Conservation (phyloP, 139 green algal genomes). For the Tetradesmus lagerheimii region DNA sequence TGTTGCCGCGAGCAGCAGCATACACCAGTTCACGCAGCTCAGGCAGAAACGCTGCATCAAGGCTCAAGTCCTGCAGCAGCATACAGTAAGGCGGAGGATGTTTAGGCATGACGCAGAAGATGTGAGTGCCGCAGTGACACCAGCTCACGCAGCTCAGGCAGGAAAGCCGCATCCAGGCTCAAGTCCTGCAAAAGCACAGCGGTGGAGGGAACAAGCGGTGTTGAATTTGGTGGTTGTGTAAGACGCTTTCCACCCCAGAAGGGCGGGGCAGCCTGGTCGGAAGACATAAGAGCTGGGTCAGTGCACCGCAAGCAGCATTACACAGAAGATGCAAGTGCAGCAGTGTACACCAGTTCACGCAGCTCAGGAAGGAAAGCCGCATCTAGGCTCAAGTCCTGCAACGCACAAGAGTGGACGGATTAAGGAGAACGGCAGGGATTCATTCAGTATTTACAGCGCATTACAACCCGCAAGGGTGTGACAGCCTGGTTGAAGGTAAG, state of each 20-base stretch:
- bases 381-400: constrained; percentile 25
- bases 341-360: background rate
- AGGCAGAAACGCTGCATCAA: constrained; percentile 11
- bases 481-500: too few relatives aligned
- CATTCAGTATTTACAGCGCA: too few relatives aligned
- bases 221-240: too few relatives aligned
- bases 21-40: background rate
- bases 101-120: background rate
- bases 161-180: background rate
- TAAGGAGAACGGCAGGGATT: too few relatives aligned
- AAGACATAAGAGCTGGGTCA: too few relatives aligned
- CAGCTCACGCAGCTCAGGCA: constrained; percentile 4
- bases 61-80: constrained; percentile 2
- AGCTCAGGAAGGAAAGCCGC: background rate
- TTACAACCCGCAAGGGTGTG: too few relatives aligned
- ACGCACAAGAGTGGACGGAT: too few relatives aligned
- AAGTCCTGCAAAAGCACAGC: constrained; percentile 16
- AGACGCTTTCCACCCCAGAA: too few relatives aligned
- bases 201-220: too few relatives aligned
- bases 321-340: background rate
- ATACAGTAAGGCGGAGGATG: background rate
- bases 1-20: background rate
- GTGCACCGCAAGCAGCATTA: too few relatives aligned
- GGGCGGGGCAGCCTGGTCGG: too few relatives aligned
- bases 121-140: too few relatives aligned